phyloP scores from a whole-genome alignment of 2,329 filamentous ascomycete genomes.

The Neopestalotiopsis sp. region DNA sequence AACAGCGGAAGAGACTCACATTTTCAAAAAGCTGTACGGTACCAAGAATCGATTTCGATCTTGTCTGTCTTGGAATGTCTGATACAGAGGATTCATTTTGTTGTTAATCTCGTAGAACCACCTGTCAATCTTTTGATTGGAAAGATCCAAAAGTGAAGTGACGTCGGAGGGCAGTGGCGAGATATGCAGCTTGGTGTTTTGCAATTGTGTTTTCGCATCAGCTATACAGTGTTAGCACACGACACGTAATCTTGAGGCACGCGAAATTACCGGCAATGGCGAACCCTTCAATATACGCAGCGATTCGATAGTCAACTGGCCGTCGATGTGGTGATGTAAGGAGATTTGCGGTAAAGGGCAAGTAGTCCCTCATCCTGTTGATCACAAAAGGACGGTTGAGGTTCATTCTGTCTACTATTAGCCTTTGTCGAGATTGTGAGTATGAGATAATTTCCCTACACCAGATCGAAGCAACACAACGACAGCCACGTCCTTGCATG shows the following conservation, averaged over 20 bases:
- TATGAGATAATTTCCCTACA: background rate
- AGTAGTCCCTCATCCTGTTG: constrained; percentile 13
- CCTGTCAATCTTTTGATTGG: constrained; percentile 8
- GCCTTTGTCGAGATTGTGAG: background rate
- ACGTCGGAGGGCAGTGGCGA: constrained; percentile 4
- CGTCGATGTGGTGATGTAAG: constrained; percentile 1
- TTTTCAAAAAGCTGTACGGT: constrained; percentile 8
- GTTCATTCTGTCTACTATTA: background rate
- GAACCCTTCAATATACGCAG: constrained; percentile 5
- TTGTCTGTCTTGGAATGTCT: constrained; percentile 6
- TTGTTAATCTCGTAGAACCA: constrained; percentile 15
- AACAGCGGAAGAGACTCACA: no score
- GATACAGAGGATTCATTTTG: constrained; percentile 14
- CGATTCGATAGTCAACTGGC: constrained; percentile 9
- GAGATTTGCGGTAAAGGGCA: background rate
- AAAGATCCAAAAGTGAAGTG: background rate
- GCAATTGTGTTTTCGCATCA: constrained; percentile 8
- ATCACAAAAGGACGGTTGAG: constrained; percentile 13
- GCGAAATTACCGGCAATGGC: background rate
- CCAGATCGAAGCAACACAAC: constrained; percentile 5
- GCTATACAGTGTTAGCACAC: background rate
- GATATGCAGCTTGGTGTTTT: constrained; percentile 7
- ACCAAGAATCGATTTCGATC: constrained; percentile 14
- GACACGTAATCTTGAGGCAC: background rate
- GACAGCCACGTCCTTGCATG: constrained; percentile 10